Percentiles rank a stretch among this genome's conserved stretches.
Conservation (phyloP, 108 stramenopile species). For the Seminavis robusta region DNA sequence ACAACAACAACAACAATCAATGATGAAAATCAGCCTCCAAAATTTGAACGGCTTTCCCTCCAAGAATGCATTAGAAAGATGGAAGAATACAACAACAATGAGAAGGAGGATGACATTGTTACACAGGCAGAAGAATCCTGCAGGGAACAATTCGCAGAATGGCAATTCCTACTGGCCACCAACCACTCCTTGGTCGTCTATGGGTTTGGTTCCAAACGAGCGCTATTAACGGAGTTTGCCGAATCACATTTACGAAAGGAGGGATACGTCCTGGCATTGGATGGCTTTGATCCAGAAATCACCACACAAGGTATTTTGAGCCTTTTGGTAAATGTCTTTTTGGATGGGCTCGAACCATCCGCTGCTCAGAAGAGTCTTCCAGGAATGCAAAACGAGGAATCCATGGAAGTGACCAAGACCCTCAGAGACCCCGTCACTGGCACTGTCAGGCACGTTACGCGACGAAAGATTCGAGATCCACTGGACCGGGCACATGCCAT, state of each 20-base stretch:
- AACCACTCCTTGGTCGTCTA: conserved; percentile 72
- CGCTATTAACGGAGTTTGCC: conserved; percentile 54
- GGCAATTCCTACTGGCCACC: conserved; percentile 58
- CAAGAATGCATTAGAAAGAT: no score
- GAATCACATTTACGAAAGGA: conserved; percentile 15
- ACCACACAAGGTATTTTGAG: conserved; percentile 45
- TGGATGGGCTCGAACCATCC: conserved; percentile 31
- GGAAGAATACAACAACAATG: no score
- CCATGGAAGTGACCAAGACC: no score
- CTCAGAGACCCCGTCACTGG: no score
- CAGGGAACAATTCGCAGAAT: conserved; percentile 31
- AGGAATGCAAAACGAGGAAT: no score
- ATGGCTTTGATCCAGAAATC: conserved; percentile 35
- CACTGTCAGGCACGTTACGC: no score
- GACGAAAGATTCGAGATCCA: no score
- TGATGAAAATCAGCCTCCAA: no score
- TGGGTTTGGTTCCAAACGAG: conserved; percentile 69
- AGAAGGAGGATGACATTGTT: no score
- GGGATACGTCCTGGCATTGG: conserved; percentile 31
- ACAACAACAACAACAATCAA: no score
- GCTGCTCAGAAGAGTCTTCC: no score
- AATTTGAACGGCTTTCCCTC: no score
- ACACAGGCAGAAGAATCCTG: conserved; percentile 11
- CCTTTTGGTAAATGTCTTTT: conserved; percentile 40
- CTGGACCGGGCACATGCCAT: conserved; percentile 36